phyloP scores from a whole-genome alignment of 2,329 filamentous ascomycete genomes.

The Hirsutella rhossiliensis region DNA sequence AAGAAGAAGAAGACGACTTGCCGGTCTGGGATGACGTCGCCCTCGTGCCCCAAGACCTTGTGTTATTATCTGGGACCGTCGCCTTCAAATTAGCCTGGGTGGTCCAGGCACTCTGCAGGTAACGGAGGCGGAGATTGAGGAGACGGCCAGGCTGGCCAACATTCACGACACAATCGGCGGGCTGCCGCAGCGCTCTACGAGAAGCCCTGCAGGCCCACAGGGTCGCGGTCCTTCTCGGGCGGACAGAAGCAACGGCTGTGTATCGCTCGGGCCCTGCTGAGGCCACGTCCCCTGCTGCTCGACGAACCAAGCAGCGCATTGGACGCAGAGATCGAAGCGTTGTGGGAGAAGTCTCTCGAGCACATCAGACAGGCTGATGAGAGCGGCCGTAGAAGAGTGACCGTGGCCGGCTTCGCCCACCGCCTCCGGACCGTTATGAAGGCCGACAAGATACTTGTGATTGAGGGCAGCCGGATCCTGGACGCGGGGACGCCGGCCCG shows the following conservation, averaged over 20 bases:
- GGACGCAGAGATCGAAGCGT: slow-evolving; percentile 57
- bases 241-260: slow-evolving; percentile 70
- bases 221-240: slow-evolving; percentile 61
- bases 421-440: slow-evolving; percentile 42
- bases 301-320: slow-evolving; percentile 75
- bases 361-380: slow-evolving; percentile 21
- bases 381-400: slow-evolving; percentile 38
- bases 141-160: slow-evolving; percentile 55
- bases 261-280: slow-evolving; percentile 65
- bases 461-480: slow-evolving; percentile 39
- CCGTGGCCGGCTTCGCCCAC: slow-evolving; percentile 47
- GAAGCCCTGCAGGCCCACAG: slow-evolving; percentile 58
- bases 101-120: slow-evolving; percentile 41
- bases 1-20: slow-evolving; percentile 15
- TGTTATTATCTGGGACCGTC: slow-evolving; percentile 45
- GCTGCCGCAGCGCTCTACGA: slow-evolving; percentile 54
- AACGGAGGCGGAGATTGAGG: slow-evolving; percentile 48
- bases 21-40: slow-evolving; percentile 40
- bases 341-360: slow-evolving; percentile 47
- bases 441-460: slow-evolving; percentile 45
- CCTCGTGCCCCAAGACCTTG: slow-evolving; percentile 44
- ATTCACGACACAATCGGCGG: slow-evolving; percentile 56
- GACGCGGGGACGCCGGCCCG: slow-evolving; percentile 39
- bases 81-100: slow-evolving; percentile 44
- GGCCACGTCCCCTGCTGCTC: slow-evolving; percentile 61